A percentile compares a stretch with the other conserved stretches of the same genome.
phyloP scores from a whole-genome alignment of 2,329 filamentous ascomycete species.

The Colletotrichum orchidophilum region DNA sequence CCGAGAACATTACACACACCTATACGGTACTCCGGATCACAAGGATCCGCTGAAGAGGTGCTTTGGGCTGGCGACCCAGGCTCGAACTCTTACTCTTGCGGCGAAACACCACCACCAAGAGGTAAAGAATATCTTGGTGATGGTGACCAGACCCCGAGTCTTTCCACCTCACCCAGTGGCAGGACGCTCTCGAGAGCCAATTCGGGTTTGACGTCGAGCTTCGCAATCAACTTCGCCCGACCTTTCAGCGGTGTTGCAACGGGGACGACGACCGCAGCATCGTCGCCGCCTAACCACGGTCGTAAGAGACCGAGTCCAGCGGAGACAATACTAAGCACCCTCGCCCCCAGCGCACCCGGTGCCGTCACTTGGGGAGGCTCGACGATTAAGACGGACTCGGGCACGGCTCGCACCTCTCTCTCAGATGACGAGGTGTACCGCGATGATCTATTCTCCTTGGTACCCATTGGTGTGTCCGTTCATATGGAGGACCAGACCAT shows the following conservation, averaged over 20 bases:
- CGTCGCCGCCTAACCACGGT: slow-evolving; percentile 54
- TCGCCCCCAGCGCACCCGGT: slow-evolving; percentile 54
- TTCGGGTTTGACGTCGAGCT: slow-evolving; percentile 63
- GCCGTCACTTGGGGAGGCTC: slow-evolving; percentile 62
- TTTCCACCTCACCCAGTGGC: slow-evolving; percentile 69
- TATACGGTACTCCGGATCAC: slow-evolving; percentile 62
- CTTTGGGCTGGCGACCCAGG: slow-evolving; percentile 62
- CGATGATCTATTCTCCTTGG: slow-evolving; percentile 56
- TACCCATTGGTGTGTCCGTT: slow-evolving; percentile 62
- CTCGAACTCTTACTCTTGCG: slow-evolving; percentile 68
- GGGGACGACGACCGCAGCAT: slow-evolving; percentile 45
- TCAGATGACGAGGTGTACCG: slow-evolving; percentile 63
- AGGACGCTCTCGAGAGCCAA: slow-evolving; percentile 63
- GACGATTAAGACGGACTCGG: slow-evolving; percentile 55
- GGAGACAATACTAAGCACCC: slow-evolving; percentile 65
- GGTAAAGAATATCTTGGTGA: slow-evolving; percentile 55
- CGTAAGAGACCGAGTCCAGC: slow-evolving; percentile 69
- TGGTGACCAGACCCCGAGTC: slow-evolving; percentile 58
- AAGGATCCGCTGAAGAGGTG: slow-evolving; percentile 62
- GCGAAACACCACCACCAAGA: slow-evolving; percentile 66
- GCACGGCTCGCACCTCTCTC: slow-evolving; percentile 59
- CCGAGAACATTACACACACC: slow-evolving; percentile 67
- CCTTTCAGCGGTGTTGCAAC: slow-evolving; percentile 45
- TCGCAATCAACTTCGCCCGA: slow-evolving; percentile 65
- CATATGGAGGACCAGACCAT: slow-evolving; percentile 69